Percentiles rank a stretch among this genome's conserved stretches.
These are phyloP conservation scores for Sequoiadendron giganteum DNA, from an alignment of 75 land plant genomes.

Conservation along the genomic window DNA sequence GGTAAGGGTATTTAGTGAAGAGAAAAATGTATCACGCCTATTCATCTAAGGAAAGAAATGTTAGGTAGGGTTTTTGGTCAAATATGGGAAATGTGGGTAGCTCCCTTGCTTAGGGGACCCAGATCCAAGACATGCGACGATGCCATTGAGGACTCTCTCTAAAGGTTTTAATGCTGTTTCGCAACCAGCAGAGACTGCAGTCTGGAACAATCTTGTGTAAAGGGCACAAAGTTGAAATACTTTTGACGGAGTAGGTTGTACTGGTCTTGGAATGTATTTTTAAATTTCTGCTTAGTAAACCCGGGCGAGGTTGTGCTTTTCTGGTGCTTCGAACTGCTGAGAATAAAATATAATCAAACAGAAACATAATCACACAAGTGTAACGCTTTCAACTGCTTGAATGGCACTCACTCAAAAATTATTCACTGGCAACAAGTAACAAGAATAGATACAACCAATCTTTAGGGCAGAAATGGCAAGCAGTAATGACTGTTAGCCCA, in stretches of 20 bases:
- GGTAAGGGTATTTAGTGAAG: background rate
- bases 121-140: no score
- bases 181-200: background rate
- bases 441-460: conserved; percentile 9
- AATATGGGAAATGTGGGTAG: no score
- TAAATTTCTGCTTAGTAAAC: background rate
- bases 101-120: background rate
- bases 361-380: conserved; percentile 8
- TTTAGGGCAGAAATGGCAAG: conserved; percentile 20
- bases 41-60: background rate
- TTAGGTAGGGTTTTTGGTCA: background rate
- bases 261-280: background rate
- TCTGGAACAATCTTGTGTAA: background rate
- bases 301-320: background rate
- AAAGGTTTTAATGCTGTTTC: background rate
- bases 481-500: conserved; percentile 13
- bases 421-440: conserved; percentile 20
- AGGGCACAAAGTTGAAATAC: background rate
- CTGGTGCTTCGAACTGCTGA: background rate
- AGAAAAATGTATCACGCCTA: background rate
- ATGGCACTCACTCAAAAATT: conserved; percentile 10
- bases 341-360: background rate
- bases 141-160: background rate
- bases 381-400: conserved; percentile 21
- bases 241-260: background rate